phyloP scores from a whole-genome alignment of 495 filamentous ascomycete genomes.

The Talaromyces liani region DNA sequence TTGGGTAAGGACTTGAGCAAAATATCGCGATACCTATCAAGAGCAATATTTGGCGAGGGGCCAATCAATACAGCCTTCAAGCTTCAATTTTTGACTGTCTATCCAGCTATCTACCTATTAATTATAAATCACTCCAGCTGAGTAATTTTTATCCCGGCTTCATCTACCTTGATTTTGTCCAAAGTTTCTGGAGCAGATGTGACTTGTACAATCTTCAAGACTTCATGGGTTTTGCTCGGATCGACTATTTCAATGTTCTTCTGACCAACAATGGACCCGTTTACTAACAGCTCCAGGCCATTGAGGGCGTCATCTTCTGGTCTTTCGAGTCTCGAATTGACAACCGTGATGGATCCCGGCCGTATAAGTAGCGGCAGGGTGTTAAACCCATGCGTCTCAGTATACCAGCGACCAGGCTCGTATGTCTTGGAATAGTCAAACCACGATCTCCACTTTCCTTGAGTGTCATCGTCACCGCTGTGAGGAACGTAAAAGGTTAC shows the following conservation, averaged over 20 bases:
- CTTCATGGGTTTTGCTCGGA: conserved; percentile 23
- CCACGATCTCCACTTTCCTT: conserved; percentile 47
- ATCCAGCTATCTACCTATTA: too few species aligned
- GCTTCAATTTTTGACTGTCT: too few species aligned
- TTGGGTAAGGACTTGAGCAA: too few species aligned
- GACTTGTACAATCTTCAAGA: conserved; percentile 15
- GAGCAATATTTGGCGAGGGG: too few species aligned
- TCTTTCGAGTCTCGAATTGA: conserved; percentile 25
- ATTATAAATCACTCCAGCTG: too few species aligned
- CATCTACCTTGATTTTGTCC: too few species aligned
- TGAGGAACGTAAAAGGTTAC: conserved; percentile 56
- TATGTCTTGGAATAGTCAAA: conserved; percentile 35
- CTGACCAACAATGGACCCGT: conserved; percentile 18
- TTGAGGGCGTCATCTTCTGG: conserved; percentile 28
- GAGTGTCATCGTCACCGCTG: conserved; percentile 16
- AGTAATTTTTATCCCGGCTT: too few species aligned
- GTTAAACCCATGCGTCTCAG: conserved; percentile 35
- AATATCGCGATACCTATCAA: too few species aligned
- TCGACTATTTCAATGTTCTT: conserved; percentile 27
- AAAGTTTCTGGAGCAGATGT: too few species aligned
- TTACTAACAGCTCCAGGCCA: conserved; percentile 33
- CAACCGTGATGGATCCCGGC: conserved; percentile 27
- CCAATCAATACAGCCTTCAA: too few species aligned
- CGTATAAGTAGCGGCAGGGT: conserved; percentile 33
- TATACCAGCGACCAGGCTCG: conserved; percentile 33